phyloP scores from a whole-genome alignment of 257 asterid genomes.

The Solanum rostratum region DNA sequence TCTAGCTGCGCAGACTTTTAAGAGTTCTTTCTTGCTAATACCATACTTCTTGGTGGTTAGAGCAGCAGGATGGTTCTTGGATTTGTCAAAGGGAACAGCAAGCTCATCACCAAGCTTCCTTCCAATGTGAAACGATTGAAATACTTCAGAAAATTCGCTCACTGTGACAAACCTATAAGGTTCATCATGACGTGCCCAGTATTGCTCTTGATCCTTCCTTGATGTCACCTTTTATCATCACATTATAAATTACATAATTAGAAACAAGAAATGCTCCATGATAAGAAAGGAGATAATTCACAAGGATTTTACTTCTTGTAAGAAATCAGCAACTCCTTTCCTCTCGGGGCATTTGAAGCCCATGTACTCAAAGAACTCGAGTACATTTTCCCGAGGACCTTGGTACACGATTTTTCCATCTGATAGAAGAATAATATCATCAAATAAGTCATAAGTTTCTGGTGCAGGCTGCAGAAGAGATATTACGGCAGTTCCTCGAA shows the following conservation, averaged over 20 bases:
- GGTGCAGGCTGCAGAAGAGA: conserved; percentile 94
- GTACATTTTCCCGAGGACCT: conserved; percentile 68
- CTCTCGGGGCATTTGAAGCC: conserved; percentile 84
- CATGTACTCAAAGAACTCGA: conserved; percentile 66
- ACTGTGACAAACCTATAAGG: conserved; percentile 43
- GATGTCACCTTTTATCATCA: conserved; percentile 57
- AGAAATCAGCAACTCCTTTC: conserved; percentile 85
- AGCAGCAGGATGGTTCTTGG: conserved; percentile 62
- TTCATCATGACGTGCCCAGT: conserved; percentile 50
- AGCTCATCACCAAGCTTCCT: conserved; percentile 53
- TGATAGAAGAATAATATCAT: conserved; percentile 68
- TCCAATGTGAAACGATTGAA: conserved; percentile 55
- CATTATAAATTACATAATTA: neutral
- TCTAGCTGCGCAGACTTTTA: conserved; percentile 54
- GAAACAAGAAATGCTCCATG: neutral
- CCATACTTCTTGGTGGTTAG: conserved; percentile 51
- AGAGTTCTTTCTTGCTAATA: conserved; percentile 56
- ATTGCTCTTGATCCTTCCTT: conserved; percentile 81
- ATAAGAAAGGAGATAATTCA: neutral
- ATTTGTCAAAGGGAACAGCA: conserved; percentile 54
- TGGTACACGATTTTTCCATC: conserved; percentile 74
- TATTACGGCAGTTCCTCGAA: conserved; percentile 72
- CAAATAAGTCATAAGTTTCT: conserved; percentile 68
- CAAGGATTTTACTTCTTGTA: conserved; percentile 59
- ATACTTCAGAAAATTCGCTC: conserved; percentile 59